Evolutionary conservation across 2,329 filamentous ascomycete genomes (phyloP).

Genomic region (Ophiostoma himal-ulmi): DNA sequence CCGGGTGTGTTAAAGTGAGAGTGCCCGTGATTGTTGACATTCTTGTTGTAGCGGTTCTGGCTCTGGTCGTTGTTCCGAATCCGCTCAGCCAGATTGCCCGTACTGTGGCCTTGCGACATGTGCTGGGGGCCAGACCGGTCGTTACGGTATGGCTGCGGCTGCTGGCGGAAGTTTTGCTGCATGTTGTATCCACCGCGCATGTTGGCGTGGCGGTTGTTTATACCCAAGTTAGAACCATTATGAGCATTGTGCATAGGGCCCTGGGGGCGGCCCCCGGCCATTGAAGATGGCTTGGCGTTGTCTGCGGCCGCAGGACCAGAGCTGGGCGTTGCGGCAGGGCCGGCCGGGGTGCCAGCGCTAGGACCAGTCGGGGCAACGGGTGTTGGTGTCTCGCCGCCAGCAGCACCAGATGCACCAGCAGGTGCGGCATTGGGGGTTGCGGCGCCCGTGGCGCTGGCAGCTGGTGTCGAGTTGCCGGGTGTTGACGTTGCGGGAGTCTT

Average conservation of each 20-base stretch:
- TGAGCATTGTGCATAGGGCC: constrained; percentile 15
- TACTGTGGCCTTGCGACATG: constrained; percentile 38
- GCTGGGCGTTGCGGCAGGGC: not conserved
- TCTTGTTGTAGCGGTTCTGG: constrained; percentile 33
- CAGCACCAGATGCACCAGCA: not conserved
- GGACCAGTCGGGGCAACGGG: not conserved
- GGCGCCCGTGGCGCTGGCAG: not conserved
- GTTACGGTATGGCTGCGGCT: constrained; percentile 44
- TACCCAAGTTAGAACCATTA: constrained; percentile 26
- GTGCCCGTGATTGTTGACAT: constrained; percentile 29
- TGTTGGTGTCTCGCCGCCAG: not conserved
- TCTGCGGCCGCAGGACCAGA: constrained; percentile 16
- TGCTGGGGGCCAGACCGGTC: constrained; percentile 42
- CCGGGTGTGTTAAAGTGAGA: constrained; percentile 48
- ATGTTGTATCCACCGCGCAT: constrained; percentile 45
- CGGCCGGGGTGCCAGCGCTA: not conserved
- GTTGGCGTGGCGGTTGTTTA: constrained; percentile 42
- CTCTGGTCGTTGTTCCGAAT: constrained; percentile 47
- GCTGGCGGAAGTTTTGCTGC: constrained; percentile 43
- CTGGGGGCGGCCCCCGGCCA: constrained; percentile 3
- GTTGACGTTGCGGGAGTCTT: constrained; percentile 4
- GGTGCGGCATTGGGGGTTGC: not conserved
- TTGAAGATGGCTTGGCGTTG: not conserved
- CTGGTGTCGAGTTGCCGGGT: not conserved
- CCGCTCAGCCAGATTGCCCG: constrained; percentile 45